These are phyloP conservation scores for Lippia alba DNA, from an alignment of 305 asterid genomes.

Conservation along the genomic window DNA sequence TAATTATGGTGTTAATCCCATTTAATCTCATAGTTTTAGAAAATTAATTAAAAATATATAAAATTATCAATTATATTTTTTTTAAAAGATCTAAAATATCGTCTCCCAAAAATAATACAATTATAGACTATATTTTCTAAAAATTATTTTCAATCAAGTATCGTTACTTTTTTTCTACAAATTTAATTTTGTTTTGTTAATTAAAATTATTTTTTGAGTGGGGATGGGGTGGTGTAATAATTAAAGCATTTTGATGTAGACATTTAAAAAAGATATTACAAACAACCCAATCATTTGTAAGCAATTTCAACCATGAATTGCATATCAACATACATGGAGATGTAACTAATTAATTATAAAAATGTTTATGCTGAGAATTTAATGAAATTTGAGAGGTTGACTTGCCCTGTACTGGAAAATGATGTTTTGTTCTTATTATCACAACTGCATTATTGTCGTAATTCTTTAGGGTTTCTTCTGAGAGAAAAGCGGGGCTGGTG, in stretches of 20 bases:
- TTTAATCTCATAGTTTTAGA: too few relatives aligned
- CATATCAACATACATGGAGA: constrained; percentile 11
- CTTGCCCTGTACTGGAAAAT: constrained; percentile 19
- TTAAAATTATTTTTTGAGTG: background rate
- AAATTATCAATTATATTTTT: too few relatives aligned
- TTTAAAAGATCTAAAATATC: too few relatives aligned
- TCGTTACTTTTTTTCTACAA: too few relatives aligned
- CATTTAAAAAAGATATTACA: constrained; percentile 11
- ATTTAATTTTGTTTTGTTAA: too few relatives aligned
- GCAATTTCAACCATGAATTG: constrained; percentile 33
- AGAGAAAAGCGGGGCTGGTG: background rate
- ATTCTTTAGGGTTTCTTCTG: background rate
- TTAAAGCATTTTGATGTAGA: constrained; percentile 33
- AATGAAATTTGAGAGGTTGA: constrained; percentile 18
- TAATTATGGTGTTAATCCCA: too few relatives aligned
- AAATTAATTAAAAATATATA: too few relatives aligned
- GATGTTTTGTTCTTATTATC: constrained; percentile 23
- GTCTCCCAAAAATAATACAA: too few relatives aligned
- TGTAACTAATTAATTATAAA: background rate
- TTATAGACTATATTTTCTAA: too few relatives aligned
- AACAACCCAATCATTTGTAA: constrained; percentile 41
- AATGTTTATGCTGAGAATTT: background rate
- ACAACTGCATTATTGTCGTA: constrained; percentile 14
- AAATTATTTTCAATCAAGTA: too few relatives aligned
- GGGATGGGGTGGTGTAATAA: background rate